Evolutionary conservation across 139 green algal genomes (phyloP).

Genomic region (Astrephomene gubernaculifera): DNA sequence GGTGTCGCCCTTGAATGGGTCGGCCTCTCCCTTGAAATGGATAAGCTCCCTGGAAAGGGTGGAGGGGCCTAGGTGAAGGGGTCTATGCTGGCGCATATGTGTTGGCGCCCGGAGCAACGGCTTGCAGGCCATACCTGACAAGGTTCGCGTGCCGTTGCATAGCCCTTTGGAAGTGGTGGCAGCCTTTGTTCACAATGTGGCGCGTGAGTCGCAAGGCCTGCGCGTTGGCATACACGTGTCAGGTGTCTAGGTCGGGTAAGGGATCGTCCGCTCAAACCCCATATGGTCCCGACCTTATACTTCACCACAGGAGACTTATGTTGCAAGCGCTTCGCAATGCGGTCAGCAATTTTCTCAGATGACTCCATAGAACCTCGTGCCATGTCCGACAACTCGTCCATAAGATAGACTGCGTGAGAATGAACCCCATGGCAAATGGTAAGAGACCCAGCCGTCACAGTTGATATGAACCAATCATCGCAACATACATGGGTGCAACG

Average conservation of each 20-base stretch:
- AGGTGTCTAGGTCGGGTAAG: neutral
- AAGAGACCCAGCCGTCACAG: too few species aligned
- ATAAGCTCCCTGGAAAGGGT: constrained; percentile 60
- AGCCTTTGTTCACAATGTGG: constrained; percentile 74
- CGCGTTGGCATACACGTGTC: neutral
- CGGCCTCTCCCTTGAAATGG: constrained; percentile 68
- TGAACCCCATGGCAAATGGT: too few species aligned
- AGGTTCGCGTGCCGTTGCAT: constrained; percentile 66
- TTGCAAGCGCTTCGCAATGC: constrained; percentile 63
- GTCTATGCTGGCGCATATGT: neutral
- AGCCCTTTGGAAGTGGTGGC: constrained; percentile 67
- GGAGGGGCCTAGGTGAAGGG: neutral
- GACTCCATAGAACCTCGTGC: constrained; percentile 53
- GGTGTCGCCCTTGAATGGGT: constrained; percentile 75
- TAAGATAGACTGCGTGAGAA: constrained; percentile 76
- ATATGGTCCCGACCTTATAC: constrained; percentile 72
- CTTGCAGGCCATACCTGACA: constrained; percentile 52
- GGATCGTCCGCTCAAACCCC: neutral
- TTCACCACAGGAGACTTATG: constrained; percentile 77
- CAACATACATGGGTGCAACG: neutral
- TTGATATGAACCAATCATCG: too few species aligned
- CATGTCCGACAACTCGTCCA: constrained; percentile 80
- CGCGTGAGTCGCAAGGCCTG: constrained; percentile 83
- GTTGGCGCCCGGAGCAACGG: neutral
- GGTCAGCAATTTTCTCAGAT: constrained; percentile 63